Evolutionary conservation across 2,329 filamentous ascomycete species (phyloP).

Genomic region (Trichoderma sp.): DNA sequence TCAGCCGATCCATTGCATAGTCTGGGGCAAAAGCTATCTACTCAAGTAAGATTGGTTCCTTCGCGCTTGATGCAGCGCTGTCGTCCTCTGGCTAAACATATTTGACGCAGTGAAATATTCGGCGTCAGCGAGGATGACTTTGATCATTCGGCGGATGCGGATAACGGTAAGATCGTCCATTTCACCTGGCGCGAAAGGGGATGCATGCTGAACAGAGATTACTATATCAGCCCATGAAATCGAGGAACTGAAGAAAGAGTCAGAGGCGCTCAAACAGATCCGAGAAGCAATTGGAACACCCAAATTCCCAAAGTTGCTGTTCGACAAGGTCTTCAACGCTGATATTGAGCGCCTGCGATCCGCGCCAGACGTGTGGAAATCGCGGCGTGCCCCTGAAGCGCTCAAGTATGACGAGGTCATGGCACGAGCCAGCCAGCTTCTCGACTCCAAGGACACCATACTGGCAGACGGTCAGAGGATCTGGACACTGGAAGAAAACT

Average conservation of each 20-base stretch:
- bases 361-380: conserved; percentile 98
- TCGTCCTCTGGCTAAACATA: neutral
- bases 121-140: conserved; percentile 89
- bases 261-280: conserved; percentile 80
- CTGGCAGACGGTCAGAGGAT: conserved; percentile 69
- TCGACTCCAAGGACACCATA: conserved; percentile 57
- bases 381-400: conserved; percentile 70
- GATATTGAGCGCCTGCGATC: conserved; percentile 81
- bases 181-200: neutral
- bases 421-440: conserved; percentile 51
- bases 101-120: conserved; percentile 68
- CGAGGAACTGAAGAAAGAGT: conserved; percentile 80
- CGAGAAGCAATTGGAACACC: conserved; percentile 76
- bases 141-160: conserved; percentile 76
- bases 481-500: conserved; percentile 84
- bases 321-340: conserved; percentile 87
- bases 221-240: conserved; percentile 70
- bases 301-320: conserved; percentile 77
- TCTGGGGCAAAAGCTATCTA: conserved; percentile 97
- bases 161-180: conserved; percentile 64
- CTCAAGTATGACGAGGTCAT: conserved; percentile 68
- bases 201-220: neutral
- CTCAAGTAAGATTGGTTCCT: conserved; percentile 61
- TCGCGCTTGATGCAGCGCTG: neutral
- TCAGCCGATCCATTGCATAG: conserved; percentile 97